Evolutionary conservation across 768 basidiomycete species (phyloP).

Genomic region (Kwoniella sp.): DNA sequence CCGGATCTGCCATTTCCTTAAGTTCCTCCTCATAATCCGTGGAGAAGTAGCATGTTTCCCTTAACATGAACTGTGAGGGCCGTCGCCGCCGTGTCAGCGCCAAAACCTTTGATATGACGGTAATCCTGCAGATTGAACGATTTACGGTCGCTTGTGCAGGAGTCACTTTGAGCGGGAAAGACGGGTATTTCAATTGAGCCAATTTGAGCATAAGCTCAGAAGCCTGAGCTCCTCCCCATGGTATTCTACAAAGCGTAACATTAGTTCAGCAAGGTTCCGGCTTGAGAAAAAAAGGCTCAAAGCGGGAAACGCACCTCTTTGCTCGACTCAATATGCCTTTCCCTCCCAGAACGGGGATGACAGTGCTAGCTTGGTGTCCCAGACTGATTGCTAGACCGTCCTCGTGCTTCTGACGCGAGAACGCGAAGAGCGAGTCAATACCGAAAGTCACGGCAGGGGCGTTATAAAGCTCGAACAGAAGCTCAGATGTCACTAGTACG

Average conservation of each 20-base stretch:
- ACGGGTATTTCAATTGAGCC: conserved; percentile 92
- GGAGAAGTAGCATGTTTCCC: conserved; percentile 80
- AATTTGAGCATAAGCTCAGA: conserved; percentile 90
- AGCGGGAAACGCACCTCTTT: conserved; percentile 69
- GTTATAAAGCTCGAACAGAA: conserved; percentile 90
- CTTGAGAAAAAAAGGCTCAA: too few species aligned
- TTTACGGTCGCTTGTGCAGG: conserved; percentile 73
- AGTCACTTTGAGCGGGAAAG: conserved; percentile 83
- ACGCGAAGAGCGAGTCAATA: conserved; percentile 88
- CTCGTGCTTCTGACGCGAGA: conserved; percentile 71
- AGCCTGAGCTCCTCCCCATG: conserved; percentile 89
- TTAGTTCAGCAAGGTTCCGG: too few species aligned
- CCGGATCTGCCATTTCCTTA: conserved; percentile 69
- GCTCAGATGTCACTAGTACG: conserved; percentile 81
- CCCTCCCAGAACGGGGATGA: conserved; percentile 83
- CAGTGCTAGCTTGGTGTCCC: conserved; percentile 85
- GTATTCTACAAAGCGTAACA: conserved; percentile 78
- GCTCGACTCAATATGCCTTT: conserved; percentile 80
- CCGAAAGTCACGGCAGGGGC: conserved; percentile 85
- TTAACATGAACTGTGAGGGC: conserved; percentile 77
- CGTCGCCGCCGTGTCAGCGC: background rate
- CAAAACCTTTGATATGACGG: background rate
- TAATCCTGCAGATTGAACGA: conserved; percentile 15
- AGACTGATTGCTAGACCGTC: conserved; percentile 89
- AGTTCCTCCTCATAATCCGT: conserved; percentile 73